Conservation (phyloP, 1,139 yeast species). For the Yamadazyma blattariae region DNA sequence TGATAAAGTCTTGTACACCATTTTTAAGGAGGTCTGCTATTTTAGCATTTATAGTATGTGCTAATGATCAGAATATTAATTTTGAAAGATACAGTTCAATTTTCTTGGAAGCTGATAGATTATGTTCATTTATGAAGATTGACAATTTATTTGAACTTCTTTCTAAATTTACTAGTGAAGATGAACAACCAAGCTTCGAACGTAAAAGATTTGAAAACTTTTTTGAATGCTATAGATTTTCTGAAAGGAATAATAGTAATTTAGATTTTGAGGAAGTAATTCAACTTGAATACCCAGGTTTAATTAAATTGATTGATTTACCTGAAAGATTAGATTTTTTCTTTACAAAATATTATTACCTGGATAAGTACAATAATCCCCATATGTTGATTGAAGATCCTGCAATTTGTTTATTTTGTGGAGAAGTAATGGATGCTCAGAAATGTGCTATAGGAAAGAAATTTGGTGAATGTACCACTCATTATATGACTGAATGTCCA, state of each 20-base stretch:
- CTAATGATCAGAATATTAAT: conserved; percentile 46
- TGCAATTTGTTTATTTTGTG: conserved; percentile 86
- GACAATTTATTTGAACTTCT: conserved; percentile 24
- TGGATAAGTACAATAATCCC: conserved; percentile 40
- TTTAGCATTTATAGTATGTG: conserved; percentile 55
- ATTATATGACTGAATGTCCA: conserved; percentile 62
- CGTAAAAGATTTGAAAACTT: conserved; percentile 18
- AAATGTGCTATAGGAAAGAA: conserved; percentile 48
- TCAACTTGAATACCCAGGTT: conserved; percentile 64
- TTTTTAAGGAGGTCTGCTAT: conserved; percentile 68
- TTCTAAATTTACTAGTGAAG: conserved; percentile 15
- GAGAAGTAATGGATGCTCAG: conserved; percentile 66
- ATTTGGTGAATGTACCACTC: conserved; percentile 69
- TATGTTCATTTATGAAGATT: conserved; percentile 53
- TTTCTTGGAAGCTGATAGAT: conserved; percentile 53
- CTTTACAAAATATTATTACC: conserved; percentile 56
- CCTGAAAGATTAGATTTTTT: conserved; percentile 72
- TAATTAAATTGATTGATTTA: conserved; percentile 52
- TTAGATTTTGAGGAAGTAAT: conserved; percentile 6
- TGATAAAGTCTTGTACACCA: conserved; percentile 58
- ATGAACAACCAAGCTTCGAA: conserved; percentile 12
- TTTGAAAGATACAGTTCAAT: conserved; percentile 16
- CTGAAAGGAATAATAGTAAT: conserved; percentile 1
- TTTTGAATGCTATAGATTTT: conserved; percentile 10
- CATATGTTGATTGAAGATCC: conserved; percentile 61